Conservation (phyloP, 2,329 filamentous ascomycete genomes). For the Emmonsiellopsis sp. region DNA sequence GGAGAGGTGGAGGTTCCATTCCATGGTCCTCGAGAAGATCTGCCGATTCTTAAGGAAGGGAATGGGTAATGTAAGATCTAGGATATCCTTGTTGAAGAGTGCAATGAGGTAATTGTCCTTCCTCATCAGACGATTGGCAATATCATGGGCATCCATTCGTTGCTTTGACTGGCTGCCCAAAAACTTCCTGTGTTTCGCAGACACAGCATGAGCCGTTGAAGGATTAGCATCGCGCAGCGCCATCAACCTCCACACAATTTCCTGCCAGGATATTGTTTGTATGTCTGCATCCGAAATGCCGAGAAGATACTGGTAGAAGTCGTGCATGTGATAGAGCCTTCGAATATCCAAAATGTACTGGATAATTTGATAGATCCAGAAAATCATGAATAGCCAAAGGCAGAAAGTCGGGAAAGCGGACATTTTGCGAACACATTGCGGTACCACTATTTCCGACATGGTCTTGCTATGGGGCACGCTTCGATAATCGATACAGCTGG, state of each 20-base stretch:
- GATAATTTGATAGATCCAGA: slow-evolving; percentile 73
- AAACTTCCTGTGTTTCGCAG: slow-evolving; percentile 50
- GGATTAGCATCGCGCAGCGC: slow-evolving; percentile 75
- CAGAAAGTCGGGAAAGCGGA: slow-evolving; percentile 67
- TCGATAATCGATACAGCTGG: slow-evolving; percentile 75
- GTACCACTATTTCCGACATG: slow-evolving; percentile 54
- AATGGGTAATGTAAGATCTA: slow-evolving; percentile 77
- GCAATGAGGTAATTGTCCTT: slow-evolving; percentile 96
- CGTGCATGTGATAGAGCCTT: slow-evolving; percentile 65
- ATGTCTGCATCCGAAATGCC: slow-evolving; percentile 80
- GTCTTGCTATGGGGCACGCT: slow-evolving; percentile 59
- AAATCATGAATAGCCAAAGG: slow-evolving; percentile 76
- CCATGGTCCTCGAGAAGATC: slow-evolving; percentile 78
- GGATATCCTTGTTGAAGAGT: slow-evolving; percentile 90
- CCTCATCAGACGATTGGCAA: slow-evolving; percentile 93
- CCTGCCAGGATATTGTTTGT: slow-evolving; percentile 90
- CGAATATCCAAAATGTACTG: slow-evolving; percentile 65
- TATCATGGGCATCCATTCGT: slow-evolving; percentile 89
- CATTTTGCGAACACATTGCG: slow-evolving; percentile 67
- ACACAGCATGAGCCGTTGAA: slow-evolving; percentile 60
- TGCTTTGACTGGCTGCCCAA: slow-evolving; percentile 85
- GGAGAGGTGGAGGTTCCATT: slow-evolving; percentile 86
- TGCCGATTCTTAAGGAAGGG: slow-evolving; percentile 73
- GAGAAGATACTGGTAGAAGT: slow-evolving; percentile 76
- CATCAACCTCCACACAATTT: slow-evolving; percentile 79